Base-by-base conservation (phyloP, 345 rosid genomes). In the Hibiscus mutabilis region DNA sequence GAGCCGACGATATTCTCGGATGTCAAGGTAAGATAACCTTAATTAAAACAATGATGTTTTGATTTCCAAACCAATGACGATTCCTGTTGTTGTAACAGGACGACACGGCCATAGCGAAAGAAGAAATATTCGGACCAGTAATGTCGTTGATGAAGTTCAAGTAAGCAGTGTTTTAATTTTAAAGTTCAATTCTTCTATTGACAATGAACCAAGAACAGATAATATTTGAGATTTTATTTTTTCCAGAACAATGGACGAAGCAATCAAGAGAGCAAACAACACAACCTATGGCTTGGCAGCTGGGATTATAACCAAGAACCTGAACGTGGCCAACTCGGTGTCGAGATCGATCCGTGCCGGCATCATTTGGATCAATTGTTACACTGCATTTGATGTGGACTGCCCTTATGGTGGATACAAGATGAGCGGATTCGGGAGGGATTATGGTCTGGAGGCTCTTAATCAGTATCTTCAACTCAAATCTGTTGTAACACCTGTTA, bases 111-210 rank as follows among this genome's bases (percentile, higher is more conserved):
- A 88, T 92, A 31, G 87, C 81, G 16, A 71, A 74, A 77, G 97
- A 89, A 0, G 96, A 92, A 81, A 92, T 92, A 21, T 92, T 92
- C 9, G 97, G 96, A 31, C 93, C 97, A 1, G 87, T 92, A 12
- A 80, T 88, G 92, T 78, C 88, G 3, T 65, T 92, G 46, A 82
- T 85, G 86, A 92, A 89, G 77, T 88, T 92, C 92, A 84, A 80
- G 97, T 92, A 81, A 79, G 82, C 47, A 35, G 2, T 14, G 8
- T 46, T 0, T 27, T 5, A 37, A 10, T 37, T 1, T 37, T 37
- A 0, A 53, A 53, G 3, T 53, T 53, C n/a, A 10, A 21, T 2
- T 37, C 42, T 37, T 8, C 13, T 42, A 42, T 42, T 37, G 42
- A 37, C 42, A 42, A 42, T 42, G 46, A 42, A 42, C 46, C 46